Conservation (phyloP, 139 green algal species). For the Coelastrella sp. region DNA sequence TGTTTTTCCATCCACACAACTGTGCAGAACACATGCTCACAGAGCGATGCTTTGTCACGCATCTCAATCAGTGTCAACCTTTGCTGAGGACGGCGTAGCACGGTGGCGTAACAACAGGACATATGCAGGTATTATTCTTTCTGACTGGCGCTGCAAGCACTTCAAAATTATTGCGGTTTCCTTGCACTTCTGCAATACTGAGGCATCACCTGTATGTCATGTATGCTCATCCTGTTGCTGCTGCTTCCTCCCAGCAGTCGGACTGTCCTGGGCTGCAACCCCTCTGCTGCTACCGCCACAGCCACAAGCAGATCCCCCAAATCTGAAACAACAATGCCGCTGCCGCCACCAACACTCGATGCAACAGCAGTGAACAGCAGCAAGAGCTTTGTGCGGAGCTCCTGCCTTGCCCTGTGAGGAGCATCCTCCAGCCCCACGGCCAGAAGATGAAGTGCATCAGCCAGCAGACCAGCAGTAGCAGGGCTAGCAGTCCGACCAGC, state of each 20-base stretch:
- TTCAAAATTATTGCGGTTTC: too few relatives aligned
- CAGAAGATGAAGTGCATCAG: slow-evolving; percentile 57
- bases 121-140: too few relatives aligned
- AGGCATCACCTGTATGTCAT: slow-evolving; percentile 32
- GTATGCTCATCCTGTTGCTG: slow-evolving; percentile 39
- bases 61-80: too few relatives aligned
- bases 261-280: slow-evolving; percentile 30
- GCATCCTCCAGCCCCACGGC: slow-evolving; percentile 49
- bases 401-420: slow-evolving; percentile 39
- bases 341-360: not conserved
- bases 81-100: too few relatives aligned
- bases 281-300: slow-evolving; percentile 37
- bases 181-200: not conserved
- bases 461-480: slow-evolving; percentile 54
- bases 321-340: not conserved
- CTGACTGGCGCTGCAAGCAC: too few relatives aligned
- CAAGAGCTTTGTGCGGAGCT: slow-evolving; percentile 75
- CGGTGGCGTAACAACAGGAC: too few relatives aligned
- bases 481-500: not conserved
- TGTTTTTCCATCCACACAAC: not conserved
- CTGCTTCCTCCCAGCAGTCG: slow-evolving; percentile 38
- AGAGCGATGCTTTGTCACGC: too few relatives aligned
- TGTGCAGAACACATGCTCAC: too few relatives aligned
- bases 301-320: slow-evolving; percentile 37
- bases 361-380: slow-evolving; percentile 73